Evolutionary conservation across 345 rosid species (phyloP).

Genomic region (Citrus trifoliata): DNA sequence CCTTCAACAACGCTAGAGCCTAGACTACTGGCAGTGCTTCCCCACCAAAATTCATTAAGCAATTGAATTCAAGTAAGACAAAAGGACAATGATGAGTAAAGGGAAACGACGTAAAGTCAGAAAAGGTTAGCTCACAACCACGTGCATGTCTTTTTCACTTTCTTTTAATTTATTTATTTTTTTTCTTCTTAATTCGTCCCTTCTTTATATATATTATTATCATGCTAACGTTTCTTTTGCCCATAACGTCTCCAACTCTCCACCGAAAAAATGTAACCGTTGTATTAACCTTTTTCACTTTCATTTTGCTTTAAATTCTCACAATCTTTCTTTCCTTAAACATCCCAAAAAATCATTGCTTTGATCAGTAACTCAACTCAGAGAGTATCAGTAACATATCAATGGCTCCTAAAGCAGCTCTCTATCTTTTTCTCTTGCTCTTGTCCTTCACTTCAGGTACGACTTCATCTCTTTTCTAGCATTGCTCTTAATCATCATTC

Average conservation of each 20-base stretch:
- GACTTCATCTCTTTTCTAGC: too few relatives aligned
- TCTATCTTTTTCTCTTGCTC: slow-evolving; percentile 17
- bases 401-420: slow-evolving; percentile 23
- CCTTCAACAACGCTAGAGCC: too few relatives aligned
- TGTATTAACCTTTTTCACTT: not conserved
- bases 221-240: too few relatives aligned
- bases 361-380: not conserved
- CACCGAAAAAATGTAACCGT: slow-evolving; percentile 17
- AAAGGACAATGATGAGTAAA: not conserved
- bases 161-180: too few relatives aligned
- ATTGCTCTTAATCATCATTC: too few relatives aligned
- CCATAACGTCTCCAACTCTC: slow-evolving; percentile 8
- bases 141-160: not conserved
- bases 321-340: not conserved
- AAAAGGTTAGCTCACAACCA: not conserved
- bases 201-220: too few relatives aligned
- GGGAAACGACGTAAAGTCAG: not conserved
- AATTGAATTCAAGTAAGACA: not conserved
- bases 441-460: slow-evolving; percentile 33
- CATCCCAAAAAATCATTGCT: not conserved
- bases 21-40: not conserved
- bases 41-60: not conserved
- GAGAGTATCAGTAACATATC: not conserved
- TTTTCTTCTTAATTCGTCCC: too few relatives aligned
- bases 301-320: not conserved